phyloP scores from a whole-genome alignment of 306 rosid genomes.

The Benincasa hispida region DNA sequence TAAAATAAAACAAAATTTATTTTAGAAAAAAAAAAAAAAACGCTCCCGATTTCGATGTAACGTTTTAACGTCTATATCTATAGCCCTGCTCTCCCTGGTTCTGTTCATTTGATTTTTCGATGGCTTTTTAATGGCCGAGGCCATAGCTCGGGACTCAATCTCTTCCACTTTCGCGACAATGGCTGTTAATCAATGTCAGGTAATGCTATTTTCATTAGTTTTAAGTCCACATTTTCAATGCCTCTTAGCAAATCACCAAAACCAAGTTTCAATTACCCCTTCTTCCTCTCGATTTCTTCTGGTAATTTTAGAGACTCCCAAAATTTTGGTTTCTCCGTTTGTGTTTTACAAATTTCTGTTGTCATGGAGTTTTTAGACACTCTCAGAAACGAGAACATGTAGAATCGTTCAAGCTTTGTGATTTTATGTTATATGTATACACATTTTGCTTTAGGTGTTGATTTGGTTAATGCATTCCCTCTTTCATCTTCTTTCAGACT shows the following conservation, averaged over 20 bases:
- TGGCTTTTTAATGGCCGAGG: background rate
- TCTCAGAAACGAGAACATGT: background rate
- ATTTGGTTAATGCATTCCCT: background rate
- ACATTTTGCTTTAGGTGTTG: background rate
- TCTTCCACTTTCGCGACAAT: background rate
- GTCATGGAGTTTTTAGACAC: background rate
- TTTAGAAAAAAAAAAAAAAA: background rate
- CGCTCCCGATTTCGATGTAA: conserved; percentile 8
- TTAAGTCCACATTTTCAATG: background rate
- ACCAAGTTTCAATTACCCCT: background rate
- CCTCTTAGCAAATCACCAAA: background rate
- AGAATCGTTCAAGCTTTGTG: background rate
- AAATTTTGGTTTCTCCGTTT: background rate
- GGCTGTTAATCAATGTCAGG: background rate
- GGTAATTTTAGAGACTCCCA: background rate
- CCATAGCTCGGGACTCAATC: background rate
- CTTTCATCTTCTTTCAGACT: background rate
- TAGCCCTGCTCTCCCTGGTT: background rate
- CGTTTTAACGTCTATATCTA: conserved; percentile 21
- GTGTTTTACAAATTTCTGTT: background rate
- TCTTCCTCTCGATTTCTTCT: background rate
- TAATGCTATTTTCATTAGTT: background rate
- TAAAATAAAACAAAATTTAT: too few relatives aligned
- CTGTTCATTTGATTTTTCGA: background rate
- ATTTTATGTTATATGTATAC: background rate